These are phyloP conservation scores for Eimeria tenella DNA, from an alignment of 169 alveolate species.

Conservation along the genomic window DNA sequence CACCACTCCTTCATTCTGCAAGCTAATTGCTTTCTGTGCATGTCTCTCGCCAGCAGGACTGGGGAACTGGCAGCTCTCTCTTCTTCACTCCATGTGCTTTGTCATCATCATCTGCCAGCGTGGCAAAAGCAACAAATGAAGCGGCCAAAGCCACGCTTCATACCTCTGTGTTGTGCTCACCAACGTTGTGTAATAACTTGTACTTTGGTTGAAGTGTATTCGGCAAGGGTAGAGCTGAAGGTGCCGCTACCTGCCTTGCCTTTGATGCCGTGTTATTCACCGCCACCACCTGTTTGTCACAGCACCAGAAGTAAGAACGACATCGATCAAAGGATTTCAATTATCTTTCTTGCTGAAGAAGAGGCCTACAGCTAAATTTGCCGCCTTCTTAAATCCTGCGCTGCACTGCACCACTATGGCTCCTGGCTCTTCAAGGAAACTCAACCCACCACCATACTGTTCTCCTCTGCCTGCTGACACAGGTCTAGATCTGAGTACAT, in stretches of 20 bases:
- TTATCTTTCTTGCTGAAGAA: not conserved
- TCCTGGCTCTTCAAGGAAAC: not conserved
- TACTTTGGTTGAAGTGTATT: not conserved
- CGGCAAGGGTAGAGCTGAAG: not conserved
- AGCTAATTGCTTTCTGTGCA: too few relatives aligned
- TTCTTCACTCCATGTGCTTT: not conserved
- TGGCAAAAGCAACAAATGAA: not conserved
- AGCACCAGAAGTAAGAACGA: not conserved
- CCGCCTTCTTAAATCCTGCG: not conserved
- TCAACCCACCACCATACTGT: not conserved
- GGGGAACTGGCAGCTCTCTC: not conserved
- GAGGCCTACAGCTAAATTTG: not conserved
- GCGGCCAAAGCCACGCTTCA: not conserved
- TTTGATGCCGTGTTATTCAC: not conserved
- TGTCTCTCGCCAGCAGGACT: not conserved
- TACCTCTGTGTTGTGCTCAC: not conserved
- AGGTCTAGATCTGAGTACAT: not conserved
- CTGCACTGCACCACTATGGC: too few relatives aligned
- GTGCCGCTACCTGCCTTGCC: not conserved
- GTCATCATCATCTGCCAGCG: not conserved
- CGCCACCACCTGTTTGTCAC: not conserved
- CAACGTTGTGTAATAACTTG: conserved; percentile 43
- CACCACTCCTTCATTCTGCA: not conserved
- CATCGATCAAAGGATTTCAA: not conserved
- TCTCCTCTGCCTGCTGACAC: not conserved